These are phyloP conservation scores for Fonsecaea erecta DNA, from an alignment of 2,329 filamentous ascomycete species.

Conservation along the genomic window DNA sequence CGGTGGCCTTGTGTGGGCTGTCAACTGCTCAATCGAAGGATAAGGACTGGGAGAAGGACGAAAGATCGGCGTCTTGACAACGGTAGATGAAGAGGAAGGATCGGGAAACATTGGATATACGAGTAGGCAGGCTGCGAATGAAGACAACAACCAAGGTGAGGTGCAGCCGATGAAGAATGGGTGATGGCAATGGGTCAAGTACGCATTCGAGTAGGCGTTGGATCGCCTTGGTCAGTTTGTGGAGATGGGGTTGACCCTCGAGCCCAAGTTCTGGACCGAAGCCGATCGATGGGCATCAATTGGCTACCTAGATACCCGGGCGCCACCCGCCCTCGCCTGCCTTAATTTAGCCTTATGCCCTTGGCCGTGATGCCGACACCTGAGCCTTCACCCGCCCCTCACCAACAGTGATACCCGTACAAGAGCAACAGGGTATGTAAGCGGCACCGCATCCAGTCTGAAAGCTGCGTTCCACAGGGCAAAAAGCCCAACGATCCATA, in stretches of 20 bases:
- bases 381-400: not conserved
- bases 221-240: conserved; percentile 3
- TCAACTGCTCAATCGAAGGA: conserved; percentile 4
- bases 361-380: conserved; percentile 3
- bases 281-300: not conserved
- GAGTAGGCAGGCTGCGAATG: not conserved
- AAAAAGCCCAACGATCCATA: not conserved
- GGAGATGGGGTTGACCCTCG: conserved; percentile 9
- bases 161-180: conserved; percentile 5
- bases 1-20: not conserved
- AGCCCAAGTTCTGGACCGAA: conserved; percentile 4
- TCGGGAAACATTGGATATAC: not conserved
- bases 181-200: conserved; percentile 1
- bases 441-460: not conserved
- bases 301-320: conserved; percentile 1
- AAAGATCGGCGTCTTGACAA: not conserved
- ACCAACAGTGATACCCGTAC: not conserved
- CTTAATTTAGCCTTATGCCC: conserved; percentile 16
- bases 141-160: conserved; percentile 1
- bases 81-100: not conserved
- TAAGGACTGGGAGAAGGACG: not conserved
- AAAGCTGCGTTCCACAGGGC: not conserved
- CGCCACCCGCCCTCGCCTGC: not conserved
- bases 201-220: not conserved
- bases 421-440: not conserved